Percentiles rank a stretch among this genome's conserved stretches.
phyloP scores from a whole-genome alignment of 2,329 filamentous ascomycete species.

The Aspergillus piperis region DNA sequence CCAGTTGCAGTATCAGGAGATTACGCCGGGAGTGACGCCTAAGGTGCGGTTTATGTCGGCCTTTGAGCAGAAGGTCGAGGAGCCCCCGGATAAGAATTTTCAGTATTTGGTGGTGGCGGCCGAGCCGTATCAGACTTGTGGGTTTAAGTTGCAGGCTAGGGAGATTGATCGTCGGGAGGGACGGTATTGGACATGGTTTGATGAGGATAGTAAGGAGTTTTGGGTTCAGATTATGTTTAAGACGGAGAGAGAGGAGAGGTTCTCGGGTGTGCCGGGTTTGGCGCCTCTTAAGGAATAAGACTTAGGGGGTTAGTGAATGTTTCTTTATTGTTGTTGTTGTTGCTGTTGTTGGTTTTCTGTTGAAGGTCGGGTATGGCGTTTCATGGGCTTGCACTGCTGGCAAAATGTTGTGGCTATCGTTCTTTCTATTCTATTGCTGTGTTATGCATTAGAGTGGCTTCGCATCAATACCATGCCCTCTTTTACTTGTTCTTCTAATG shows the following conservation, averaged over 20 bases:
- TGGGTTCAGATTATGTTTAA: constrained; percentile 98
- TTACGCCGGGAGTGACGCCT: constrained; percentile 71
- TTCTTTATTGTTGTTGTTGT: neutral
- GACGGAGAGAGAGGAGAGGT: constrained; percentile 94
- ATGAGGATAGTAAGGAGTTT: constrained; percentile 93
- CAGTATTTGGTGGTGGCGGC: constrained; percentile 95
- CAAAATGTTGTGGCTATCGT: constrained; percentile 7
- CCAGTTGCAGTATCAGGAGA: constrained; percentile 93
- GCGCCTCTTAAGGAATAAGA: constrained; percentile 48
- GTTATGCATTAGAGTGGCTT: neutral
- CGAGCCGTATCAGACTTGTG: constrained; percentile 97
- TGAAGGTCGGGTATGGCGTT: constrained; percentile 5
- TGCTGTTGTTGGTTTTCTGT: neutral
- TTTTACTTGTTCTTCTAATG: neutral
- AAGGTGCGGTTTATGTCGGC: constrained; percentile 97
- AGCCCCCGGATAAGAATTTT: constrained; percentile 84
- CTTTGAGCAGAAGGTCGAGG: constrained; percentile 92
- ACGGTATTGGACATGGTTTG: constrained; percentile 91
- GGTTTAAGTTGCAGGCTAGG: constrained; percentile 90
- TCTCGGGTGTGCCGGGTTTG: constrained; percentile 66
- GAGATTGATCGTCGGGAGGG: constrained; percentile 90
- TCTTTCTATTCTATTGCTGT: neutral
- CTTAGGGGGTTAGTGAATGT: neutral
- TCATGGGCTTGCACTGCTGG: neutral
- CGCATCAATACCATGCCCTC: constrained; percentile 2